Conservation (phyloP, 176 grass and related monocot genomes). For the Raddia guianensis region DNA sequence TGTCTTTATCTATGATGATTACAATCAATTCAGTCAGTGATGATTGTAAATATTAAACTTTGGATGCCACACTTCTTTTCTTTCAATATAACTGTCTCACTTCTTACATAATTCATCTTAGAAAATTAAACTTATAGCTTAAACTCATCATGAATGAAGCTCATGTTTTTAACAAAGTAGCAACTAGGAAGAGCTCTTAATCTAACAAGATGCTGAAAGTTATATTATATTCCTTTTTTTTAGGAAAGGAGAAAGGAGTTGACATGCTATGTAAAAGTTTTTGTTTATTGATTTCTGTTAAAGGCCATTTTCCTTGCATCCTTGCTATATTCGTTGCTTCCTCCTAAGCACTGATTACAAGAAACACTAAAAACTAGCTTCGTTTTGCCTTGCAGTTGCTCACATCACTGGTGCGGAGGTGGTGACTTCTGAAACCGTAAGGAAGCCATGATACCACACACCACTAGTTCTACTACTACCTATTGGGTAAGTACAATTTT, state of each 20-base stretch:
- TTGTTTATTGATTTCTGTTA: background rate
- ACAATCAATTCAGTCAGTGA: background rate
- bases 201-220: background rate
- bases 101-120: background rate
- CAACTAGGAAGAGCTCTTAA: background rate
- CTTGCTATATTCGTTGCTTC: background rate
- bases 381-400: constrained; percentile 56
- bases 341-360: background rate
- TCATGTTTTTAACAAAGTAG: background rate
- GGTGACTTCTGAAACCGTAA: constrained; percentile 46
- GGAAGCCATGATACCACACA: background rate
- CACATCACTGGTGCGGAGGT: constrained; percentile 78
- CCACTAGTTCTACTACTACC: constrained; percentile 15
- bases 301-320: constrained; percentile 11
- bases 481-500: constrained; percentile 59
- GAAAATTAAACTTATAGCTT: background rate
- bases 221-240: background rate
- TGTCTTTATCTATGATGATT: background rate
- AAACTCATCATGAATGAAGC: constrained; percentile 2
- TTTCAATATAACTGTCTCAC: background rate
- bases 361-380: background rate
- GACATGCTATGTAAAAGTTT: background rate
- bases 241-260: background rate
- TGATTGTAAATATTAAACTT: background rate
- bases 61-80: background rate